phyloP scores from a whole-genome alignment of 169 alveolate genomes.

The Plasmodium cynomolgi region DNA sequence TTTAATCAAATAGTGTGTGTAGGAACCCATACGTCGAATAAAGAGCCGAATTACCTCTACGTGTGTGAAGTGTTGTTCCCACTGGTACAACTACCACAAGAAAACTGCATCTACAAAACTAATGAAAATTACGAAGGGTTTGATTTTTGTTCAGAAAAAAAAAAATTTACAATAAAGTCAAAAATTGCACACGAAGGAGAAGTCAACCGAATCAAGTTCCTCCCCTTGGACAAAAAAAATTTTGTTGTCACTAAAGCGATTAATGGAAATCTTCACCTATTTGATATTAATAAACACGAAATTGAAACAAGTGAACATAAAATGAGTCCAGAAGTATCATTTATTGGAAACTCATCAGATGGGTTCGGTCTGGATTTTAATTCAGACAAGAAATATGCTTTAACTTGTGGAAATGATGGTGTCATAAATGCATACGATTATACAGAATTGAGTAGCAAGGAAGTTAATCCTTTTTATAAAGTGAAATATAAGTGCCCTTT shows the following conservation, averaged over 20 bases:
- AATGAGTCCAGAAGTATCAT: slow-evolving; percentile 58
- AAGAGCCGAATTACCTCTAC: slow-evolving; percentile 45
- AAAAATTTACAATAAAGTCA: slow-evolving; percentile 48
- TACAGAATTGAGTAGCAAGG: not conserved
- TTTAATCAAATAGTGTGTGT: slow-evolving; percentile 61
- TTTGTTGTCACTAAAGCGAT: slow-evolving; percentile 46
- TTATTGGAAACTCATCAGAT: slow-evolving; percentile 39
- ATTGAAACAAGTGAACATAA: slow-evolving; percentile 53
- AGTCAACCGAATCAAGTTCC: slow-evolving; percentile 48
- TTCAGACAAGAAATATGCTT: not conserved
- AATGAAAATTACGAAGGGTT: slow-evolving; percentile 62
- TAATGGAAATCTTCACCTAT: slow-evolving; percentile 47
- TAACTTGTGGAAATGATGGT: slow-evolving; percentile 71
- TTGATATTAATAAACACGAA: slow-evolving; percentile 54
- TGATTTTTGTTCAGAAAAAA: slow-evolving; percentile 42
- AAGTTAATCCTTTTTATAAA: slow-evolving; percentile 11
- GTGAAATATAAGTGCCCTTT: slow-evolving; percentile 45
- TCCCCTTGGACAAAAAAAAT: slow-evolving; percentile 42
- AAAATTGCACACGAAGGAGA: slow-evolving; percentile 59
- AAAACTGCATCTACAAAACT: slow-evolving; percentile 32
- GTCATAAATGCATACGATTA: slow-evolving; percentile 9
- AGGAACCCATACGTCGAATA: slow-evolving; percentile 68
- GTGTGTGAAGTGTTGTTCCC: slow-evolving; percentile 66
- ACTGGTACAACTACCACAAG: slow-evolving; percentile 41
- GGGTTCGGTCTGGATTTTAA: slow-evolving; percentile 55